These are phyloP conservation scores for Pontederia crassipes DNA, from an alignment of 176 grass and related monocot genomes.

Conservation along the genomic window DNA sequence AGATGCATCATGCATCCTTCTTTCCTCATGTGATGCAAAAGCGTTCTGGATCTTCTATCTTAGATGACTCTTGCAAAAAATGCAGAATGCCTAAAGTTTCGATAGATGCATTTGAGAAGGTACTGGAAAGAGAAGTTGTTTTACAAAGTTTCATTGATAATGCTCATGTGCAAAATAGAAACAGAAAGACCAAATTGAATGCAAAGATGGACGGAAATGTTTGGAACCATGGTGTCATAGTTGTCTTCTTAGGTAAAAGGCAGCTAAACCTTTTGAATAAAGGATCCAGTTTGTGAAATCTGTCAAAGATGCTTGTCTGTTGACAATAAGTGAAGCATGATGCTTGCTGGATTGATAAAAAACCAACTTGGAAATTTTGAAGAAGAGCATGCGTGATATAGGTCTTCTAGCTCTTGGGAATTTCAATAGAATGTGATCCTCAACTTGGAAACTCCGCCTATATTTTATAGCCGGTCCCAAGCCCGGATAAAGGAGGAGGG, in stretches of 20 bases:
- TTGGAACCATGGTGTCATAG: constrained; percentile 27
- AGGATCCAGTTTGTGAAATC: neutral
- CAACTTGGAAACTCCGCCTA: no score
- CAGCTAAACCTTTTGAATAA: constrained; percentile 26
- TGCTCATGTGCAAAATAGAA: constrained; percentile 14
- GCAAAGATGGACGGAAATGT: constrained; percentile 11
- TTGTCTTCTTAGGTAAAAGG: constrained; percentile 31
- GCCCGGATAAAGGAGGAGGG: no score
- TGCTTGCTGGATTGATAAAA: no score
- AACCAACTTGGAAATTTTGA: no score
- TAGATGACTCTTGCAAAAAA: constrained; percentile 13
- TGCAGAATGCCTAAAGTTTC: constrained; percentile 10
- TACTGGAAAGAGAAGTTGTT: constrained; percentile 2
- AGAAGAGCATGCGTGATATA: no score
- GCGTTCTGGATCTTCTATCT: constrained; percentile 20
- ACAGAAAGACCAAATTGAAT: constrained; percentile 16
- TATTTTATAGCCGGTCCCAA: no score
- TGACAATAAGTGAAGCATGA: no score
- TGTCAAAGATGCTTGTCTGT: no score
- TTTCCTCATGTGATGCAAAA: constrained; percentile 19
- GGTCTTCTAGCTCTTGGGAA: no score
- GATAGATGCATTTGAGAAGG: constrained; percentile 5
- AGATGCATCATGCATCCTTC: constrained; percentile 23
- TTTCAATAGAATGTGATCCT: no score
- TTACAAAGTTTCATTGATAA: neutral